Base-by-base conservation (phyloP, 305 asterid genomes). In the Euphrasia arctica region DNA sequence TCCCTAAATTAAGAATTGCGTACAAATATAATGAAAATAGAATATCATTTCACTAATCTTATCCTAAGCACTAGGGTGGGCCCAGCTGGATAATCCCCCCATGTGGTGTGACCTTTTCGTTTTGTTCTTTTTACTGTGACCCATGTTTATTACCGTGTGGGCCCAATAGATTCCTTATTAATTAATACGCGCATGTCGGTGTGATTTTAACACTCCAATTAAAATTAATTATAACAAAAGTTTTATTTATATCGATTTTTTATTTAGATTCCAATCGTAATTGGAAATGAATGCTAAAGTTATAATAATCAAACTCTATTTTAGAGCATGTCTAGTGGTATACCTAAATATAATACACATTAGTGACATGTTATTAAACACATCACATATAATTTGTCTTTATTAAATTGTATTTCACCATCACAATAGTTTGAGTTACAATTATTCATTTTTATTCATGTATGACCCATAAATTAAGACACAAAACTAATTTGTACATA, bases 101-200 rank as follows among this genome's bases (percentile, higher is more conserved):
- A 70, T 64, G 77, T 73, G 85, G 63, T 63, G 72, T 60, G 54
- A 62, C 80, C 67, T 64, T 61, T 72, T 72, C 62, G 5, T 56
- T 54, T 22, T 52, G 3, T 7, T 51, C 27, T 4, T 49, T 14
- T n/a, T 9, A 56, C 65, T 58, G 58, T 74, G 45, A 69, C 72
- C 78, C 55, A 60, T 34, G 48, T 64, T 65, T 60, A 52, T 54
- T 54, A 18, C 76, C 85, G 80, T 58, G 85, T 84, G 85, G 87
- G 87, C 15, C 85, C 82, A 2, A 0, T 5, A 72, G 82, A 80
- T 72, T 78, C 80, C 73, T 77, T 62, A 2, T 55, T 49, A 49
- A 52, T 71, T 55, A 45, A 32, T 54, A 22, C 68, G 39, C 4
- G 42, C 0, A 12, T 1, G 9, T 56, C 15, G 52, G 43, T 39